Percentiles rank a stretch among this genome's conserved stretches.
Conservation (phyloP, 345 rosid genomes). For the Bruguiera sexangula region DNA sequence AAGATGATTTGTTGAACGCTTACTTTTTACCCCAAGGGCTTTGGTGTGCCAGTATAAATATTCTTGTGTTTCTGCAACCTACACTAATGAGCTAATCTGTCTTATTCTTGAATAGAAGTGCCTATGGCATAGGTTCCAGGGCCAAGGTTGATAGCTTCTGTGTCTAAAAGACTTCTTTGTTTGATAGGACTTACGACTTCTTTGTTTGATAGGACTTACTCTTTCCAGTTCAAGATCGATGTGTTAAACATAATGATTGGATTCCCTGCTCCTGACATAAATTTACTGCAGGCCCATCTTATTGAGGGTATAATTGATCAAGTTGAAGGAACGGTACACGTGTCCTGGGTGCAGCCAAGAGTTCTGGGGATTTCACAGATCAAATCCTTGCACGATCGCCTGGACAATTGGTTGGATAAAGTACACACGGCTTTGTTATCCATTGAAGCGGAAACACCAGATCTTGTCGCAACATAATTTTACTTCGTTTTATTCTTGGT, state of each 20-base stretch:
- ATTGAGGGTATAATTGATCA: conserved; percentile 96
- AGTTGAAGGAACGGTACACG: conserved; percentile 85
- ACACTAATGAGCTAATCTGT: too few species aligned
- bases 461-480: conserved; percentile 69
- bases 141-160: too few species aligned
- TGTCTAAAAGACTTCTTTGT: too few species aligned
- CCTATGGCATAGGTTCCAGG: too few species aligned
- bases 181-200: too few species aligned
- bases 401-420: conserved; percentile 81
- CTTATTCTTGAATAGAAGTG: too few species aligned
- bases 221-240: too few species aligned
- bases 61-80: too few species aligned
- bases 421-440: conserved; percentile 79
- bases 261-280: background rate
- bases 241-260: background rate
- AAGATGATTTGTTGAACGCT: too few species aligned
- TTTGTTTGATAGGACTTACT: too few species aligned
- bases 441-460: conserved; percentile 97
- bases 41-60: too few species aligned
- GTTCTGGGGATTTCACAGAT: conserved; percentile 93
- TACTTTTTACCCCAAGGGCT: too few species aligned
- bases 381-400: conserved; percentile 76
- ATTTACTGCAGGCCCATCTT: conserved; percentile 73
- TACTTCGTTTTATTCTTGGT: background rate
- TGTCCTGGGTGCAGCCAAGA: conserved; percentile 99